A percentile compares a stretch with the other conserved stretches of the same genome.
Evolutionary conservation across 805 yeast genomes (phyloP).

Genomic region (Myxozyma monticola): DNA sequence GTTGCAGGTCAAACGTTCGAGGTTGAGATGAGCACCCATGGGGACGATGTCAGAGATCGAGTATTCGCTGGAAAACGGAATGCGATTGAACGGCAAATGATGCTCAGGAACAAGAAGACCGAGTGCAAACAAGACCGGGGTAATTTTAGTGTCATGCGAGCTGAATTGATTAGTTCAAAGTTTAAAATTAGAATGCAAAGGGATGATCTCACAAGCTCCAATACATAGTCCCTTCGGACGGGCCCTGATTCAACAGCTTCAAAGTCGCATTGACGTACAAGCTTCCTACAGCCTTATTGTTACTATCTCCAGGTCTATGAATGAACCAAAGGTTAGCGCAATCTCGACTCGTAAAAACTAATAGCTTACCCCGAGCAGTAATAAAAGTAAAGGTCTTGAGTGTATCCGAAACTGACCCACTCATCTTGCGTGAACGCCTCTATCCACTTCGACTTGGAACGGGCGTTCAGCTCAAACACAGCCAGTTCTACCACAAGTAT

Average conservation of each 20-base stretch:
- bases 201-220: slow-evolving; percentile 31
- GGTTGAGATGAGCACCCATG: slow-evolving; percentile 55
- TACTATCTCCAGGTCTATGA: slow-evolving; percentile 52
- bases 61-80: slow-evolving; percentile 52
- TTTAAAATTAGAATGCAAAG: slow-evolving; percentile 47
- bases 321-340: no score
- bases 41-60: slow-evolving; percentile 53
- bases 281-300: slow-evolving; percentile 46
- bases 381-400: slow-evolving; percentile 46
- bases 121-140: slow-evolving; percentile 50
- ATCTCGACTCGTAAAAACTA: no score
- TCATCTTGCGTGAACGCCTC: slow-evolving; percentile 53
- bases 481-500: no score
- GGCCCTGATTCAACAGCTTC: slow-evolving; percentile 45
- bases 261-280: slow-evolving; percentile 51
- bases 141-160: slow-evolving; percentile 58
- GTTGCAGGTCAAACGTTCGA: slow-evolving; percentile 53
- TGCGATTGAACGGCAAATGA: slow-evolving; percentile 46
- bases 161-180: background rate
- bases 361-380: slow-evolving; percentile 50
- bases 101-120: slow-evolving; percentile 48
- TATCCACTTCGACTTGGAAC: slow-evolving; percentile 44
- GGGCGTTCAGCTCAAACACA: slow-evolving; percentile 52
- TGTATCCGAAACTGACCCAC: slow-evolving; percentile 46
- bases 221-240: slow-evolving; percentile 30